Percentiles rank a stretch among this genome's conserved stretches.
Evolutionary conservation across 257 asterid species (phyloP).

Genomic region (Ballota nigra): DNA sequence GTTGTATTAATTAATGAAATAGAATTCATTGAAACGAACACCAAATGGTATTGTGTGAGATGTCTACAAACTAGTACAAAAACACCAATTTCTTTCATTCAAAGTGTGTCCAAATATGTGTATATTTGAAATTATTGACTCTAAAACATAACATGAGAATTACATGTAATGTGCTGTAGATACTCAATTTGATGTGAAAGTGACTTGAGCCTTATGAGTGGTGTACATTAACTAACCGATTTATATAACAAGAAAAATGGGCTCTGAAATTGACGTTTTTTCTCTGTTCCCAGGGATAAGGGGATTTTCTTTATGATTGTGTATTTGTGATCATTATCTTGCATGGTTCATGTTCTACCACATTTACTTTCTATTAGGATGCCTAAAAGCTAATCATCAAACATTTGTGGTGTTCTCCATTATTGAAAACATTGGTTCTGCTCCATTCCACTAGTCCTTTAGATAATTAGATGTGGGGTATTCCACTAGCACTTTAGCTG

Average conservation of each 20-base stretch:
- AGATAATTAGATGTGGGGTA: background rate
- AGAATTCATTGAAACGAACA: too few species aligned
- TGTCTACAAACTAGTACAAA: too few species aligned
- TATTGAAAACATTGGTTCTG: background rate
- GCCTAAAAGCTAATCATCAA: background rate
- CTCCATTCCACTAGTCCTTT: constrained; percentile 2
- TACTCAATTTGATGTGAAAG: constrained; percentile 30
- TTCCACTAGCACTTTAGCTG: background rate
- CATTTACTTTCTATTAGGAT: background rate
- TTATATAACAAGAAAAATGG: constrained; percentile 13
- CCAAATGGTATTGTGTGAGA: too few species aligned
- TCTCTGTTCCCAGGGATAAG: constrained; percentile 3
- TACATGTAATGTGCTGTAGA: constrained; percentile 28
- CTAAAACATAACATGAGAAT: too few species aligned
- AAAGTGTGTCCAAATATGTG: too few species aligned
- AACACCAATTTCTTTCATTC: too few species aligned
- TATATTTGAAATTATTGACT: too few species aligned
- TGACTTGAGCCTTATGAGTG: constrained; percentile 18
- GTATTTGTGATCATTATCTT: constrained; percentile 11
- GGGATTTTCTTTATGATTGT: background rate
- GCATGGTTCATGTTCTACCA: constrained; percentile 12
- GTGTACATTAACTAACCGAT: constrained; percentile 32
- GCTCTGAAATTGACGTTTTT: constrained; percentile 16
- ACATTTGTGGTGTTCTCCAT: constrained; percentile 13
- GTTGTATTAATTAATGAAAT: too few species aligned